These are phyloP conservation scores for Candida vaughaniae DNA, from an alignment of 805 yeast genomes.

Conservation along the genomic window DNA sequence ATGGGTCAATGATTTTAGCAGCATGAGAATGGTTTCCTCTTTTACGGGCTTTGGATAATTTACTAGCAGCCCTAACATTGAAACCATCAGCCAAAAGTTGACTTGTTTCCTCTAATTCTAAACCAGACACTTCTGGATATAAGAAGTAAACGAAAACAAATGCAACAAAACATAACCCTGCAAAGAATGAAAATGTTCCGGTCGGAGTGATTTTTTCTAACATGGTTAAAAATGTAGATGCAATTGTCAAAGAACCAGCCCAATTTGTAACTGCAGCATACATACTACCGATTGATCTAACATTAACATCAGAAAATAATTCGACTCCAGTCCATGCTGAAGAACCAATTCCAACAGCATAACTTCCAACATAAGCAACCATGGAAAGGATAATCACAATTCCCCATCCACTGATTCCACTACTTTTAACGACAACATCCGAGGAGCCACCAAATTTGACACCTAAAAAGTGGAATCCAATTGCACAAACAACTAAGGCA, in stretches of 20 bases:
- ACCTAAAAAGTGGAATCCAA: conserved; percentile 86
- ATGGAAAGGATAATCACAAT: conserved; percentile 80
- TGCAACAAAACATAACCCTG: conserved; percentile 73
- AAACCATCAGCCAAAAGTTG: conserved; percentile 79
- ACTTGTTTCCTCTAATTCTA: conserved; percentile 90
- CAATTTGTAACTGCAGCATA: conserved; percentile 92
- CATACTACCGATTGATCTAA: conserved; percentile 89
- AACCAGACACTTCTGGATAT: conserved; percentile 89
- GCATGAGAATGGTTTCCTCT: no score
- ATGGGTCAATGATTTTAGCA: no score
- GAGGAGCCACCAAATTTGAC: conserved; percentile 49
- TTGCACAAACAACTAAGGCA: conserved; percentile 76
- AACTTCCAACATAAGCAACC: conserved; percentile 84
- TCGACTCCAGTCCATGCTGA: conserved; percentile 99
- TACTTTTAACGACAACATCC: conserved; percentile 34
- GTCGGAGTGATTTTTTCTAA: conserved; percentile 89
- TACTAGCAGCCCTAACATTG: conserved; percentile 60
- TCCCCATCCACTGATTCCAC: conserved; percentile 78
- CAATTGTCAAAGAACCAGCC: conserved; percentile 90
- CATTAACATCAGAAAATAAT: conserved; percentile 83
- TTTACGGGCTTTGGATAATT: conserved; percentile 37
- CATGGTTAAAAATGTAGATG: conserved; percentile 93
- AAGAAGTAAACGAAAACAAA: conserved; percentile 75
- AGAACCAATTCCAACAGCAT: conserved; percentile 94
- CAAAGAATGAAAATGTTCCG: conserved; percentile 90